phyloP scores from a whole-genome alignment of 768 basidiomycete genomes.

The Peribolospora kevripleyi region DNA sequence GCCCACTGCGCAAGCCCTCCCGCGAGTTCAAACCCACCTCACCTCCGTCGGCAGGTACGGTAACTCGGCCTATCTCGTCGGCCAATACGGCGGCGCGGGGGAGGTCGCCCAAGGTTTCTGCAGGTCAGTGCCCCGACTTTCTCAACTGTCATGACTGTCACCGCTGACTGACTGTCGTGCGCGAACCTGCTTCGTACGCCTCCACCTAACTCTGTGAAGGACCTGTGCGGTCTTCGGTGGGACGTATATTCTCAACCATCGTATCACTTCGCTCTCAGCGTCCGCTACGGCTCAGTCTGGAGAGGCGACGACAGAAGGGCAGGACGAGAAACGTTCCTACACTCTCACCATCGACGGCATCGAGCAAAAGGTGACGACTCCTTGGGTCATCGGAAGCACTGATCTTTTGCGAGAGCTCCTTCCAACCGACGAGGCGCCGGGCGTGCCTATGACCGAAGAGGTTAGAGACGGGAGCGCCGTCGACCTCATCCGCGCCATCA shows the following conservation, averaged over 20 bases:
- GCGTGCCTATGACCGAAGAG: constrained; percentile 3
- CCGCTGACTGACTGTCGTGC: not conserved
- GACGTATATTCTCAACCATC: constrained; percentile 23
- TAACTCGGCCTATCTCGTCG: constrained; percentile 66
- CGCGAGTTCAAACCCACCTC: constrained; percentile 47
- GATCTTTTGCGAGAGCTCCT: too few relatives aligned
- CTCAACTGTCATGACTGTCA: not conserved
- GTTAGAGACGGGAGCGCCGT: constrained; percentile 5
- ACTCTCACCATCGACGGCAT: too few relatives aligned
- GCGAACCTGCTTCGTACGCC: not conserved
- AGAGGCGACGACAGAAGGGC: not conserved
- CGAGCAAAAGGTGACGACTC: not conserved
- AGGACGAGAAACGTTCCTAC: too few relatives aligned
- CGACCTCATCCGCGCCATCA: constrained; percentile 6
- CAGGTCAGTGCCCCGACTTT: constrained; percentile 16
- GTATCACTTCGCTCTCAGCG: not conserved
- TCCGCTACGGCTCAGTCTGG: not conserved
- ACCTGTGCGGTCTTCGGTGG: constrained; percentile 47
- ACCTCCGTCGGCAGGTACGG: constrained; percentile 68
- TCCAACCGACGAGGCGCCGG: too few relatives aligned
- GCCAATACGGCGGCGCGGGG: constrained; percentile 78
- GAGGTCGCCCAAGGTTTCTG: constrained; percentile 74
- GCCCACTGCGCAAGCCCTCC: constrained; percentile 36
- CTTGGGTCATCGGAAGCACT: not conserved
- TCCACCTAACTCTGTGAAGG: constrained; percentile 25